phyloP scores from a whole-genome alignment of 352 stramenopile genomes.

The Phytophthora europaea region DNA sequence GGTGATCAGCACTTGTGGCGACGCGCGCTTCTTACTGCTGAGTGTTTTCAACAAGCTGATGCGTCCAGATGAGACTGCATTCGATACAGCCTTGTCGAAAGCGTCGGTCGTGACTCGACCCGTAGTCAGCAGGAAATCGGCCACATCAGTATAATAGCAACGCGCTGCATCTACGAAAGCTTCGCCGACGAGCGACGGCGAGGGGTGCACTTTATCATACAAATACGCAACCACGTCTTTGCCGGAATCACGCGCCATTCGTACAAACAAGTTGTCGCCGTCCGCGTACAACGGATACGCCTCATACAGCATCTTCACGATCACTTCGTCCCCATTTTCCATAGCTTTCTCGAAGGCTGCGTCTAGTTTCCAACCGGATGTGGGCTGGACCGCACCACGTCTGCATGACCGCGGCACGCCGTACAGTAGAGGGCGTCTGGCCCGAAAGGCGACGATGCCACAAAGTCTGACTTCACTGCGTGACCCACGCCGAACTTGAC shows the following conservation, averaged over 20 bases:
- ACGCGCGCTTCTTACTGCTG: background rate
- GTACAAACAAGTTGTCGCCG: background rate
- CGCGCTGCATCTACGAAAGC: background rate
- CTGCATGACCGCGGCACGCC: background rate
- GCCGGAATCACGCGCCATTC: background rate
- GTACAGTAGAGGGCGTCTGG: background rate
- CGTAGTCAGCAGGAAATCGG: background rate
- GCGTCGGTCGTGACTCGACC: background rate
- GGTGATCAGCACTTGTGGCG: background rate
- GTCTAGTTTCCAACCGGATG: background rate
- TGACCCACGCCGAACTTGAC: background rate
- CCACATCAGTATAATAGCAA: background rate
- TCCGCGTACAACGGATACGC: background rate
- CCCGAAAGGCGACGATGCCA: background rate
- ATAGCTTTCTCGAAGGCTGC: background rate
- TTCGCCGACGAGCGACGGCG: background rate
- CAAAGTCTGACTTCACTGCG: background rate
- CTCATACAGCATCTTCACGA: background rate
- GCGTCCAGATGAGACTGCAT: background rate
- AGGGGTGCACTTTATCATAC: background rate
- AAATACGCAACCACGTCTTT: background rate
- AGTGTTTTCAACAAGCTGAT: background rate
- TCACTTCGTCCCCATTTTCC: background rate
- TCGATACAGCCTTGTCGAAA: background rate
- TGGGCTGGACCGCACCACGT: background rate